Percentiles rank a stretch among this genome's conserved stretches.
These are phyloP conservation scores for Trametes meyenii DNA, from an alignment of 768 basidiomycete genomes.

Conservation along the genomic window DNA sequence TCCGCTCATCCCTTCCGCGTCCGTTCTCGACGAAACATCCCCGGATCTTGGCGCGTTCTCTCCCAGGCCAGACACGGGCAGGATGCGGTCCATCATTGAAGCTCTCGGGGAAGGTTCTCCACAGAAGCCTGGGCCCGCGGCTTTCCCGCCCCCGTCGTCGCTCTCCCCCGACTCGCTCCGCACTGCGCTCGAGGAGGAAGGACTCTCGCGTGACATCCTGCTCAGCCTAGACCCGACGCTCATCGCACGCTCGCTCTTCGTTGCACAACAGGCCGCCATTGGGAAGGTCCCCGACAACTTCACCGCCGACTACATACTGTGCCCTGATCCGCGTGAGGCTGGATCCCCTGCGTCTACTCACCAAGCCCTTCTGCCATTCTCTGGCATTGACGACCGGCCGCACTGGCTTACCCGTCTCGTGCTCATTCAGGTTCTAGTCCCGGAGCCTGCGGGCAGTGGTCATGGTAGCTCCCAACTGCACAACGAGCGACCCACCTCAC, in stretches of 20 bases:
- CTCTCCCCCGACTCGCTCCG: conserved; percentile 41
- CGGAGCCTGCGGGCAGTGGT: conserved; percentile 48
- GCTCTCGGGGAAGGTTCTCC: conserved; percentile 24
- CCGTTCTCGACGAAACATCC: conserved; percentile 16
- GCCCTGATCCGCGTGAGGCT: conserved; percentile 30
- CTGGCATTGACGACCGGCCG: conserved; percentile 70
- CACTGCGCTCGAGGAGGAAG: conserved; percentile 59
- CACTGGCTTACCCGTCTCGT: conserved; percentile 83
- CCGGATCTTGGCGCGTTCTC: conserved; percentile 36
- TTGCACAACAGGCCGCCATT: conserved; percentile 57
- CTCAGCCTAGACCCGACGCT: conserved; percentile 61
- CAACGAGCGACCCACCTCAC: conserved; percentile 45
- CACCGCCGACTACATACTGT: conserved; percentile 48
- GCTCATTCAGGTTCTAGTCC: conserved; percentile 68
- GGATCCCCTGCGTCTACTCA: conserved; percentile 8
- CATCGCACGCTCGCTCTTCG: conserved; percentile 63
- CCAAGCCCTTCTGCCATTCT: conserved; percentile 42
- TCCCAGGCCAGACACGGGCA: conserved; percentile 31
- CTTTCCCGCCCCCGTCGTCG: conserved; percentile 1
- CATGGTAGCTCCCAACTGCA: conserved; percentile 38
- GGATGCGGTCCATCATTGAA: conserved; percentile 34
- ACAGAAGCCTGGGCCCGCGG: conserved; percentile 17
- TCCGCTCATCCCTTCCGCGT: conserved; percentile 36
- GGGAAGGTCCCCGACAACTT: conserved; percentile 55
- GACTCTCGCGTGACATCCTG: conserved; percentile 68